phyloP scores from a whole-genome alignment of 1,139 yeast genomes.

The Geotrichum aggregatum region DNA sequence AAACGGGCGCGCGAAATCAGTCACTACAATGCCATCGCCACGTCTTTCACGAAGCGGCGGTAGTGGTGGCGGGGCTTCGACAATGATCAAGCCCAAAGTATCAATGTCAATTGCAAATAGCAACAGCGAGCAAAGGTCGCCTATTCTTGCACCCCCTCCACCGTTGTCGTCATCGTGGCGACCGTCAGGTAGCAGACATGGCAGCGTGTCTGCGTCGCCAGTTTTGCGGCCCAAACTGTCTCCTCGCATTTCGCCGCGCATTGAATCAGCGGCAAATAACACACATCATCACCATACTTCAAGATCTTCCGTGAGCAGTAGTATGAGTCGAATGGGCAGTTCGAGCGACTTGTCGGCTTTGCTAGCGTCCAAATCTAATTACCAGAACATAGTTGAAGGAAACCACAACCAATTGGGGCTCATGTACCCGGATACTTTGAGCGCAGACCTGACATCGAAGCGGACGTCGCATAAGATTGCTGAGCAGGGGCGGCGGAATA shows the following conservation, averaged over 20 bases:
- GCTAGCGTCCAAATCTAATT: slow-evolving; percentile 42
- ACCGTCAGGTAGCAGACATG: slow-evolving; percentile 10
- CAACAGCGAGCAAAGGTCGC: not conserved
- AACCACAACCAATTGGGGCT: slow-evolving; percentile 43
- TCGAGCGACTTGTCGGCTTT: slow-evolving; percentile 33
- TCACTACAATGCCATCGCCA: slow-evolving; percentile 7
- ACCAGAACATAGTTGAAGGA: slow-evolving; percentile 45
- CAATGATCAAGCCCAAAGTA: slow-evolving; percentile 22
- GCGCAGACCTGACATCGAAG: slow-evolving; percentile 41
- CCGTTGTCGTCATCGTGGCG: slow-evolving; percentile 3
- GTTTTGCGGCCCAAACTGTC: slow-evolving; percentile 29
- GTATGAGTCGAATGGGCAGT: slow-evolving; percentile 7
- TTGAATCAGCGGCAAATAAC: slow-evolving; percentile 16
- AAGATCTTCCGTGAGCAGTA: slow-evolving; percentile 18
- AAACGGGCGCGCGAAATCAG: not conserved
- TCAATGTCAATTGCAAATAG: too few relatives aligned
- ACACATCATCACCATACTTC: slow-evolving; percentile 20
- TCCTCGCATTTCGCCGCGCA: slow-evolving; percentile 25
- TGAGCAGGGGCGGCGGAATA: slow-evolving; percentile 90
- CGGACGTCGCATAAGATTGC: slow-evolving; percentile 83
- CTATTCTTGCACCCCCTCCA: not conserved
- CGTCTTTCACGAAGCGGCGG: not conserved
- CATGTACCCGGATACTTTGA: slow-evolving; percentile 41
- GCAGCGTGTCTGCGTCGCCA: slow-evolving; percentile 26
- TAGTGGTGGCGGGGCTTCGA: not conserved